Evolutionary conservation across 2,329 filamentous ascomycete species (phyloP).

Genomic region (Neonectria magnoliae): DNA sequence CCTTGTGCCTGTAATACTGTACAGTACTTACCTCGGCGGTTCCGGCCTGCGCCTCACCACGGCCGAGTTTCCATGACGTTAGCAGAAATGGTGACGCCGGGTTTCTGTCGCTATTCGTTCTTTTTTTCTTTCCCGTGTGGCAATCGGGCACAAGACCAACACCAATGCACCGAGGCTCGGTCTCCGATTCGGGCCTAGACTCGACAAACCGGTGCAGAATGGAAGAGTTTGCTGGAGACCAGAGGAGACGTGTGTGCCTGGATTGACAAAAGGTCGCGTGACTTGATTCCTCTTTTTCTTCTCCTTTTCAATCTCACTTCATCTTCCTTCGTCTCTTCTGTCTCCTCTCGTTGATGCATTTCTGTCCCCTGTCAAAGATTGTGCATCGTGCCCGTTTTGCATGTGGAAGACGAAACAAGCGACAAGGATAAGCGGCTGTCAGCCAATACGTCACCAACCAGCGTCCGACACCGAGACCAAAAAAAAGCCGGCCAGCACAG

Average conservation of each 20-base stretch:
- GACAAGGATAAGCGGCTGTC: neutral
- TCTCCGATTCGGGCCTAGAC: conserved; percentile 38
- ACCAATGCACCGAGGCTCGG: conserved; percentile 27
- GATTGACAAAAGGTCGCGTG: conserved; percentile 34
- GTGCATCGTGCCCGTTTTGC: conserved; percentile 14
- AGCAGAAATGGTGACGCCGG: conserved; percentile 27
- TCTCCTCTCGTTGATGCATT: neutral
- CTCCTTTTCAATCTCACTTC: neutral
- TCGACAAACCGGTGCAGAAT: neutral
- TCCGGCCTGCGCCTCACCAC: conserved; percentile 1
- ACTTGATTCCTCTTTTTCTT: conserved; percentile 29
- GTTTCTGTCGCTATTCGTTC: conserved; percentile 1
- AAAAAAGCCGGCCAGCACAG: conserved; percentile 11
- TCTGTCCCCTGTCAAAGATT: neutral
- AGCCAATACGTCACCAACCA: conserved; percentile 34
- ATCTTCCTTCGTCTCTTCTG: neutral
- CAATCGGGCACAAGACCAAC: conserved; percentile 40
- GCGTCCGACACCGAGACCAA: conserved; percentile 19
- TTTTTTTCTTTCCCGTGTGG: conserved; percentile 18
- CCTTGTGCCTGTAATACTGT: no score
- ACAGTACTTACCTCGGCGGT: neutral
- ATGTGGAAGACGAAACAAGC: conserved; percentile 30
- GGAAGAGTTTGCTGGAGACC: neutral
- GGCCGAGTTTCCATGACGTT: conserved; percentile 8
- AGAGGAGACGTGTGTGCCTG: conserved; percentile 2